Base-by-base conservation (phyloP, 2,329 filamentous ascomycete genomes). In the Anisogramma anomala region DNA sequence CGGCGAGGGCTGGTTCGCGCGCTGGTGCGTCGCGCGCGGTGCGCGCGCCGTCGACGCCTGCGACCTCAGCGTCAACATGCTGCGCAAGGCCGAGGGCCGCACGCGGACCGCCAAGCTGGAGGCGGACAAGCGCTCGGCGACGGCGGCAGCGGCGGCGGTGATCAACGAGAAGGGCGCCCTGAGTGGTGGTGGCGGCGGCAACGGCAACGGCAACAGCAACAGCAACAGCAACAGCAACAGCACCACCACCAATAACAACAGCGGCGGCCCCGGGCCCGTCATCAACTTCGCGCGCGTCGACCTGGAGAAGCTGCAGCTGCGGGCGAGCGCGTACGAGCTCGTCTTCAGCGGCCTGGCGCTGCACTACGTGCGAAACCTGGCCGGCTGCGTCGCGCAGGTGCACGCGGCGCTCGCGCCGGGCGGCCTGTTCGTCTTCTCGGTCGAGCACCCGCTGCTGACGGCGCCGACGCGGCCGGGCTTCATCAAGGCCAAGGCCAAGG, bases 371-470 rank as follows among this genome's bases (percentile, higher is more conserved):
- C 50, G 49, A 26, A 52, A 60, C 43, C 49, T 66, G 6, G 41
- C 41, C 5, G 38, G 47, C 15, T 50, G 67, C 8, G 50, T 64
- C 15, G 36, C 36, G 3, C 49, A 60, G 43, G 53, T 65, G 8
- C 50, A 55, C 26, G 37, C 48, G 13, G 50, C 53, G 19, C 52
- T 67, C 20, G 54, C 53, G 33, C 55, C 58, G 3, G 57, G 57
- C 5, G 61, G 61, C 3, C 46, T 48, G 6, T 52, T 67, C 18
- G 61, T 68, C 7, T 69, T 68, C 48, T 65, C 65, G 0, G 58
- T 68, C 30, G 67, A 70, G 49, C 67, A 71, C 43, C 66, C 67
- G 0, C 59, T 69, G 36, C 61, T 56, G 45, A 67, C 65, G n/a
- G 61, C 64, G 5, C 65, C 65, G 31, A 54, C 50, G 6, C 55